Base-by-base conservation (phyloP, 2,329 filamentous ascomycete species). In the Cytospora mali region DNA sequence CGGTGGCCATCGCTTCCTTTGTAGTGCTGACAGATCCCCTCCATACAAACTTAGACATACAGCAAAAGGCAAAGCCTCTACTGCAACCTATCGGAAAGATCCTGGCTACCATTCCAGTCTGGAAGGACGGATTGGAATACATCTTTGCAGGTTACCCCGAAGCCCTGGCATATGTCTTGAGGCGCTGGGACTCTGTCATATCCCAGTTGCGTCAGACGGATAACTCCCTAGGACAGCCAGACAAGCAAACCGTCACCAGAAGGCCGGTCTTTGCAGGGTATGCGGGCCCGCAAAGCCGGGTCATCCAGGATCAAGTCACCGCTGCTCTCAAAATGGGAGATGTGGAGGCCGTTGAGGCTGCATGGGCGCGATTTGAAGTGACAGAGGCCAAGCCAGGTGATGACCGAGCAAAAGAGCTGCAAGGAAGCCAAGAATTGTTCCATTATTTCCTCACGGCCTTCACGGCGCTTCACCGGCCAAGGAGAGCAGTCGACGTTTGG, bases 1-100 rank as follows among this genome's bases (percentile, higher is more conserved):
- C 73, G 28, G 71, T 77, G 11, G 74, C 75, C 4, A 72, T 79
- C 33, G 74, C 74, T 33, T 77, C 77, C 0, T 78, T 74, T 64
- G 69, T 71, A 18, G 60, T 80, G 42, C 69, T 80, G 23, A 69
- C 73, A 6, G 77, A 80, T 58, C 63, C 69, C 10, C 62, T 66
- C 28, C 65, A 70, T 21, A 59, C 62, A 33, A 66, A 66, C n/a
- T 48, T 63, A 9, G 60, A 62, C 6, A 55, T 66, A 42, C 55
- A 61, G 16, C 52, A 66, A 21, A 67, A 64, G 29, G 71, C 73
- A 11, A 52, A 55, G 3, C 69, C 70, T 11, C 70, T 75, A 31
- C 62, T 72, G 4, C 25, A 67, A 5, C 66, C 69, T 28, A 66
- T 74, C 55, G 65, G 58, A 13, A 49, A 58, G 13, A 60, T 72